Evolutionary conservation across 2,329 filamentous ascomycete species (phyloP).

Genomic region (Penicillium occitanis): DNA sequence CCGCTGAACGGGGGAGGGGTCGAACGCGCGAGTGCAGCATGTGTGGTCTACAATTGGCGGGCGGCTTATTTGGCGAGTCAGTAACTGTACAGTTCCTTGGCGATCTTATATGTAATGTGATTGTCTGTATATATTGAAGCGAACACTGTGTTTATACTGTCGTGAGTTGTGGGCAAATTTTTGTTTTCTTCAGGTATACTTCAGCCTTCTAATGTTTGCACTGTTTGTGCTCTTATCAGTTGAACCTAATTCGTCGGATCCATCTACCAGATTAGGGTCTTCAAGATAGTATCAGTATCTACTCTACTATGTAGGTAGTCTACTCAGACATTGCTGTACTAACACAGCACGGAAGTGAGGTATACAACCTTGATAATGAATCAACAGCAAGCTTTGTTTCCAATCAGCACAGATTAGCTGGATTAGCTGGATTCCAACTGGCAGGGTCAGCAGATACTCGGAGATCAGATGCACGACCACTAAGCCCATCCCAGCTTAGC

Average conservation of each 20-base stretch:
- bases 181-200: neutral
- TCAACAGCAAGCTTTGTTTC: neutral
- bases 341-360: neutral
- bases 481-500: constrained; percentile 3
- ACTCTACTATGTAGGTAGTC: neutral
- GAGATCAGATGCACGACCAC: neutral
- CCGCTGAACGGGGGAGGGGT: constrained; percentile 28
- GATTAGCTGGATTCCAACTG: no score
- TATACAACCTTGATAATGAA: neutral
- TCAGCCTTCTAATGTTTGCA: constrained; percentile 16
- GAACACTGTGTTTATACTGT: neutral
- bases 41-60: neutral
- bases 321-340: neutral
- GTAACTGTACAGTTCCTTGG: neutral
- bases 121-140: neutral
- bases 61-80: neutral
- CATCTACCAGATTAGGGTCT: neutral
- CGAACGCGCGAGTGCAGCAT: constrained; percentile 36
- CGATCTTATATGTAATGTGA: neutral
- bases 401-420: neutral
- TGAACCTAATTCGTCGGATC: neutral
- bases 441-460: neutral
- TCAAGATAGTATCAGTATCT: neutral
- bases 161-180: neutral
- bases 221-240: constrained; percentile 8